A percentile compares a stretch with the other conserved stretches of the same genome.
phyloP scores from a whole-genome alignment of 139 green algal genomes.

The Yamagishiella unicocca region DNA sequence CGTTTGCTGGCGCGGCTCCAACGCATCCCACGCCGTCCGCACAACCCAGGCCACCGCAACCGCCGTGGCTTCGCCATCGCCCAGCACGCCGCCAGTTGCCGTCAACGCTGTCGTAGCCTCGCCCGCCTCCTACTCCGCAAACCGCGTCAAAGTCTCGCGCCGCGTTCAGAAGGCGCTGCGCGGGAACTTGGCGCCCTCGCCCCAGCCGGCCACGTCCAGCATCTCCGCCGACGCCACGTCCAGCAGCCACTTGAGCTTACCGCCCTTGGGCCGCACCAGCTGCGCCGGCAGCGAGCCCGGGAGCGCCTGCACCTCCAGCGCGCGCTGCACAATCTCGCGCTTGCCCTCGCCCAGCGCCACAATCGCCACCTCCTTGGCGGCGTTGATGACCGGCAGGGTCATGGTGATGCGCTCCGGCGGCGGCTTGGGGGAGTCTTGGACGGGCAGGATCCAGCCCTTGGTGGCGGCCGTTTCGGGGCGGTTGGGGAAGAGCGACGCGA shows the following conservation, averaged over 20 bases:
- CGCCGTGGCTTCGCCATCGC: no score
- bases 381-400: conserved; percentile 89
- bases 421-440: conserved; percentile 96
- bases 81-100: no score
- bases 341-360: conserved; percentile 83
- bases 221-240: conserved; percentile 66
- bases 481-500: conserved; percentile 99
- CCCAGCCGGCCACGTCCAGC: conserved; percentile 80
- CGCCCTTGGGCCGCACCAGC: conserved; percentile 80
- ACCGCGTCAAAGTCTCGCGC: not conserved
- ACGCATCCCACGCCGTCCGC: no score
- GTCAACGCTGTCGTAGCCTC: no score
- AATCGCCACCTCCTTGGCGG: conserved; percentile 74
- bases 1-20: no score
- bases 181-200: conserved; percentile 77
- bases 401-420: conserved; percentile 97
- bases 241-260: conserved; percentile 68
- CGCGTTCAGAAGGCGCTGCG: conserved; percentile 49
- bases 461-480: conserved; percentile 60
- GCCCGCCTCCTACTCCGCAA: not conserved
- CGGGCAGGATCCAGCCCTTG: conserved; percentile 87
- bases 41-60: no score
- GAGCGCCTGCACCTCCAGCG: conserved; percentile 90
- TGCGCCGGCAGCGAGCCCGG: conserved; percentile 91
- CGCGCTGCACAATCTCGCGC: conserved; percentile 89